Conservation (phyloP, 257 asterid genomes). For the Gardenia jasminoides region DNA sequence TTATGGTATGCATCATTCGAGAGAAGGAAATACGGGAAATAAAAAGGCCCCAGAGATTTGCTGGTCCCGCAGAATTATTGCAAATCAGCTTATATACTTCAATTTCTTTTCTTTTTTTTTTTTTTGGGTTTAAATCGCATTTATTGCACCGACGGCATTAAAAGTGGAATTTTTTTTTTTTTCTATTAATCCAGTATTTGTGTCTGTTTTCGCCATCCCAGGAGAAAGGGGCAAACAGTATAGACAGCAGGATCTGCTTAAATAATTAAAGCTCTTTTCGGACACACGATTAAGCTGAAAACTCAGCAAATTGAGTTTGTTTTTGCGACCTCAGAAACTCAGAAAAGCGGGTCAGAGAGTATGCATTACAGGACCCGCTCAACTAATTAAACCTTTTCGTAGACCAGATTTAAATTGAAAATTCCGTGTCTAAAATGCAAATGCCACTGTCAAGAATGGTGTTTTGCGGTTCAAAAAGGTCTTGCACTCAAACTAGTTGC, state of each 20-base stretch:
- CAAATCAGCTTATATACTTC: neutral
- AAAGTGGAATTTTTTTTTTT: neutral
- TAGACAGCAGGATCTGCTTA: neutral
- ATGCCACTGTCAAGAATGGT: too few species aligned
- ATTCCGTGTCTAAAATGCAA: too few species aligned
- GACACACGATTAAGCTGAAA: neutral
- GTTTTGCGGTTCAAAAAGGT: too few species aligned
- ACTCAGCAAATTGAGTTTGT: too few species aligned
- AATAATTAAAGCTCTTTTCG: neutral
- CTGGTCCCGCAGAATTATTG: constrained; percentile 6
- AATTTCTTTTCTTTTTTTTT: neutral
- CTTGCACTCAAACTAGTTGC: too few species aligned
- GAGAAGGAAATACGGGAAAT: constrained; percentile 1
- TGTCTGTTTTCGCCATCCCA: neutral
- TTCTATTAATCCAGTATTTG: neutral
- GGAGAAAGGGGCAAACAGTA: neutral
- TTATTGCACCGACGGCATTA: neutral
- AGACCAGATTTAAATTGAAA: too few species aligned
- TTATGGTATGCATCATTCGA: neutral
- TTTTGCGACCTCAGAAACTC: too few species aligned
- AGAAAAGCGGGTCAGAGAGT: too few species aligned
- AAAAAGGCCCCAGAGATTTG: neutral
- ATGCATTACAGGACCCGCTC: too few species aligned
- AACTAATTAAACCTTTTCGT: too few species aligned
- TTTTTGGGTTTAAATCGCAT: too few species aligned